Base-by-base conservation (phyloP, 164 flowering plant genomes). In the Magnolia officinalis region DNA sequence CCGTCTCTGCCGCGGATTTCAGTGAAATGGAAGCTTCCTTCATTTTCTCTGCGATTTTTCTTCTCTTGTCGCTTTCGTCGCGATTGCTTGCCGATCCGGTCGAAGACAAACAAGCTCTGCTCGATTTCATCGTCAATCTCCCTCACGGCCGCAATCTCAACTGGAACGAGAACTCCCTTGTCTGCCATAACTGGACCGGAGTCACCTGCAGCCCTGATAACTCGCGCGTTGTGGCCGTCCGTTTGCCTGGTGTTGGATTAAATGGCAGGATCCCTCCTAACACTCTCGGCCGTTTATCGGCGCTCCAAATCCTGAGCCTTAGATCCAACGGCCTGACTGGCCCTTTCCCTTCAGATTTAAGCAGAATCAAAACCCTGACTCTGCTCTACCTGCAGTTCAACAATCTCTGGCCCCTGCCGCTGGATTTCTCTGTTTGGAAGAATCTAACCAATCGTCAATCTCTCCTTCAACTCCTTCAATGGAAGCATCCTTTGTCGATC, bases 31-130 rank as follows among this genome's bases (percentile, higher is more conserved):
- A 50, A 37, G 61, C 65, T 29, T 23, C 20, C 50, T 5, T 70
- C 67, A 31, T 74, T 58, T 71, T 78, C 74, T 69, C 23, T 45
- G 70, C 20, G 24, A 19, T 76, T 61, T 18, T 20, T 11, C 20
- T 73, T n/a, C 61, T 37, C 63, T 58, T 70, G 16, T 73, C n/a
- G 14, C 49, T 79, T 67, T 64, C 74, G 24, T 67, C n/a, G 16
- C 51, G 1, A 67, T 66, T 21, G 11, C 20, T 8, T 26, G 72
- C 80, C 2, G 82, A 77, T 75, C 82, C 80, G 10, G 49, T 76
- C 10, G 93, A 86, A 81, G 98, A 95, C 75, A 93, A 88, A 75
- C 81, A 75, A 70, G 96, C 94, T 3, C 80, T 94, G 77, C 89
- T 94, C 26, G 90, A 89, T 81, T 95, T 95, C 76, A 64, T 87